Percentiles rank a stretch among this genome's conserved stretches.
phyloP scores from a whole-genome alignment of 257 asterid species.

The Leptodermis oblonga region DNA sequence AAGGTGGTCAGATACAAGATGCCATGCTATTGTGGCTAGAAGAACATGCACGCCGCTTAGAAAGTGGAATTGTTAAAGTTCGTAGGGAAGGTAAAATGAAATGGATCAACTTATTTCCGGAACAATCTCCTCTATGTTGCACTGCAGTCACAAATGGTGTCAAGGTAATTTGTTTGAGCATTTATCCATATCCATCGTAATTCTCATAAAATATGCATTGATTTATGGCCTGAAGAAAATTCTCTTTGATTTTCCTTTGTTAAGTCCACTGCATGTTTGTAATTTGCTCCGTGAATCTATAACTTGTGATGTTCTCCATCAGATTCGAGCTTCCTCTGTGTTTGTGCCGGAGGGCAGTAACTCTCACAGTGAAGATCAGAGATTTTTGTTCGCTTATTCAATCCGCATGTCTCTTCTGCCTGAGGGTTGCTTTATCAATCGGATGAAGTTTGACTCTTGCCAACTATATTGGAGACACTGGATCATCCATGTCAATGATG shows the following conservation, averaged over 20 bases:
- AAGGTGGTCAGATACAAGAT: constrained; percentile 55
- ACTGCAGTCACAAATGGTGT: constrained; percentile 74
- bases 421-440: constrained; percentile 66
- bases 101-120: constrained; percentile 73
- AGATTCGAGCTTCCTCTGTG: constrained; percentile 95
- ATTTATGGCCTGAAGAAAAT: neutral
- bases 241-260: neutral
- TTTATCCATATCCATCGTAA: neutral
- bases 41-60: constrained; percentile 73
- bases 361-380: constrained; percentile 49
- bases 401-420: constrained; percentile 76
- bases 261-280: constrained; percentile 8
- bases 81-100: constrained; percentile 45
- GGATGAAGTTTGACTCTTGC: constrained; percentile 59
- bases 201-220: too few species aligned
- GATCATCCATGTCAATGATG: constrained; percentile 56
- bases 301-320: constrained; percentile 14
- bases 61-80: constrained; percentile 56
- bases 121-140: constrained; percentile 63
- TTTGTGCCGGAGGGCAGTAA: constrained; percentile 74
- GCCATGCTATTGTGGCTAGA: constrained; percentile 87
- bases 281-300: constrained; percentile 10
- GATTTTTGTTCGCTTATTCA: constrained; percentile 68
- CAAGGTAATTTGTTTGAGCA: constrained; percentile 40
- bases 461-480: constrained; percentile 85